Evolutionary conservation across 2,329 filamentous ascomycete genomes (phyloP), one percentile per base, ranked within the genome.

Genomic region (Sporothrix humicola): DNA sequence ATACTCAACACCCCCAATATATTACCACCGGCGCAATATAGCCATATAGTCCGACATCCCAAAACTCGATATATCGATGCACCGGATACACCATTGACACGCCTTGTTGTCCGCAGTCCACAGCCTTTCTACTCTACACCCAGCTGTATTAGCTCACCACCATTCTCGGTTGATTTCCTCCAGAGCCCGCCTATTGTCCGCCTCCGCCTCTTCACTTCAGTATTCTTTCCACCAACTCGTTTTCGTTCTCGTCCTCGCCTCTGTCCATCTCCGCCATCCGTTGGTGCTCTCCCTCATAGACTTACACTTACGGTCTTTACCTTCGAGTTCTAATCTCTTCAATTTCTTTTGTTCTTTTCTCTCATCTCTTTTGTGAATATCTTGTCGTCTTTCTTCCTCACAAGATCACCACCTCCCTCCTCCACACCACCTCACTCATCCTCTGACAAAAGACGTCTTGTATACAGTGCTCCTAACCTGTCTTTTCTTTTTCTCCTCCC

Each of bases 11-110:
- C 52, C 37, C 50, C 20, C 31, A 23, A 26, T 63, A 69, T 70
- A 44, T 20, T 70, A 54, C 66, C 56, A 69, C 31, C 37, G 31
- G 56, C 52, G 44, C 54, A 65, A 73, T 73, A 73, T 73, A 69
- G 31, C 54, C 69, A 42, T 68, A 68, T 72, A 72, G 61, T 58
- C 61, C 61, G 61, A 59, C 5, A 72, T 61, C 46, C 69, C 66
- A 54, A 54, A 58, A 26, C 31, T 37, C 15, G 46, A 52, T 13
- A 69, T 54, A 52, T 52, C 26, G 23, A 56, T 42, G 42, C 20
- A 44, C 59, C 9, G 31, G 31, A 37, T n/a, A 5, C 31, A 54
- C 52, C 52, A 54, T 52, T 50, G 20, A 42, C 26, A 20, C 26
- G n/a, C 10, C 48, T 6, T n/a, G 3, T 44, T 15, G 9, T 48